Evolutionary conservation across 192 early-diverging fungal species (phyloP), one percentile per base, ranked within the genome.

Genomic region (Tieghemiomyces parasiticus): DNA sequence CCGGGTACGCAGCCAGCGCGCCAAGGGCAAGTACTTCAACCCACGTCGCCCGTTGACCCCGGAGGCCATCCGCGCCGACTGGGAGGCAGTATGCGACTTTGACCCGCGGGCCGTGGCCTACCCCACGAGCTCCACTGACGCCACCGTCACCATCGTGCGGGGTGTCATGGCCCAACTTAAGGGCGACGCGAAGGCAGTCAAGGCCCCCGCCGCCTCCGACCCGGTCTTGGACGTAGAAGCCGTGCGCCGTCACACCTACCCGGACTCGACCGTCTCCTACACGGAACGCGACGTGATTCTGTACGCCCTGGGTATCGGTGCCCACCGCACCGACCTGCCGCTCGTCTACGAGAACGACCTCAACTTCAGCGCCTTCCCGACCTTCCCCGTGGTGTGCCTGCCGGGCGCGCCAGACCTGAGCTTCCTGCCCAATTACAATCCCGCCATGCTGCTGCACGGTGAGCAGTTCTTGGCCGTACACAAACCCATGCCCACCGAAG

Each of bases 391-490:
- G 35, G 79, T 95, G 48, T 79, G 81, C 4, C 87, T 95, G 71
- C 74, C 69, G 61, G 71, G 78, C 56, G 80, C 84, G 54, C 58
- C 75, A 26, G 71, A 78, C 25, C 73, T 86, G 59, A 69, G 77
- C 53, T 77, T 75, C 45, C 31, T 89, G 59, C 81, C 84, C 9
- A 53, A 82, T 42, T 87, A 86, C 71, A 87, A 87, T 67, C 84
- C 83, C 67, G 95, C 95, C 91, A 91, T 95, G 89, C 81, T 99
- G 58, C 78, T 99, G 51, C 97, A 99, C 74, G 95, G 93, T 65
- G 95, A 99, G 77, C 97, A 99, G 78, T 97, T 85, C 75, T 72
- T 94, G 52, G 84, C 87, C 63, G 63, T 97, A 63, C 77, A 90
- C 64, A 84, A 86, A 51, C 85, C 89, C 28, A 78, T 96, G 31